These are phyloP conservation scores for Cystofilobasidium ferigula DNA, from an alignment of 768 basidiomycete species.

Conservation along the genomic window DNA sequence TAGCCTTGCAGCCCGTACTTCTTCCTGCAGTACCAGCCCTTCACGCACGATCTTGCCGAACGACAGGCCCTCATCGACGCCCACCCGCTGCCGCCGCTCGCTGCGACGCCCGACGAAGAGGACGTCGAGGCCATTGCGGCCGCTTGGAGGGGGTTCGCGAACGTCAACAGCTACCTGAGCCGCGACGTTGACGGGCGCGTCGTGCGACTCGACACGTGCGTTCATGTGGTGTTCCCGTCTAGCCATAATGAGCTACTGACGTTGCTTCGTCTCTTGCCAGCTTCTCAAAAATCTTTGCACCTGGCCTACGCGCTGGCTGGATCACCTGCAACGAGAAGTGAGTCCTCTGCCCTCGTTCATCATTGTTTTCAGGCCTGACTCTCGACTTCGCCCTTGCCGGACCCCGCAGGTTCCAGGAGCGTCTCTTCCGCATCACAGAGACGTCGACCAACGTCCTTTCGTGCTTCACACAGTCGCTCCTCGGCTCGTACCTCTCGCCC, in stretches of 20 bases:
- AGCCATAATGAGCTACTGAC: background rate
- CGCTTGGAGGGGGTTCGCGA: conserved; percentile 33
- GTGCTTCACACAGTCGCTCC: conserved; percentile 39
- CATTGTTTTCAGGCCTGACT: background rate
- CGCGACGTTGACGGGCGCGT: conserved; percentile 48
- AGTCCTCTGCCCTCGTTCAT: background rate
- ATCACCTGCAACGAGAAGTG: conserved; percentile 39
- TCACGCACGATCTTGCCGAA: conserved; percentile 37
- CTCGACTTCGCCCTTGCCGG: background rate
- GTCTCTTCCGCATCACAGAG: background rate
- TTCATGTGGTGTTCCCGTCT: background rate
- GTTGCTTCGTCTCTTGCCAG: background rate
- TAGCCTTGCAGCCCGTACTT: background rate
- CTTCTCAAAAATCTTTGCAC: background rate
- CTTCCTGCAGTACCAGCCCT: conserved; percentile 28
- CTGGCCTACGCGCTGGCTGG: conserved; percentile 31
- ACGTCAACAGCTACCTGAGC: conserved; percentile 42
- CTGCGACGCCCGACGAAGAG: conserved; percentile 26
- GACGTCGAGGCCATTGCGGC: conserved; percentile 29
- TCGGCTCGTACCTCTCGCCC: conserved; percentile 41
- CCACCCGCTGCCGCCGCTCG: conserved; percentile 27
- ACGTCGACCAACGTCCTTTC: conserved; percentile 4
- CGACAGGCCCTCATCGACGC: conserved; percentile 27
- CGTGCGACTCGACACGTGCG: conserved; percentile 44
- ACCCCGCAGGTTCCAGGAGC: background rate